Evolutionary conservation across 768 basidiomycete genomes (phyloP).

Genomic region (Calvatia gigantea): DNA sequence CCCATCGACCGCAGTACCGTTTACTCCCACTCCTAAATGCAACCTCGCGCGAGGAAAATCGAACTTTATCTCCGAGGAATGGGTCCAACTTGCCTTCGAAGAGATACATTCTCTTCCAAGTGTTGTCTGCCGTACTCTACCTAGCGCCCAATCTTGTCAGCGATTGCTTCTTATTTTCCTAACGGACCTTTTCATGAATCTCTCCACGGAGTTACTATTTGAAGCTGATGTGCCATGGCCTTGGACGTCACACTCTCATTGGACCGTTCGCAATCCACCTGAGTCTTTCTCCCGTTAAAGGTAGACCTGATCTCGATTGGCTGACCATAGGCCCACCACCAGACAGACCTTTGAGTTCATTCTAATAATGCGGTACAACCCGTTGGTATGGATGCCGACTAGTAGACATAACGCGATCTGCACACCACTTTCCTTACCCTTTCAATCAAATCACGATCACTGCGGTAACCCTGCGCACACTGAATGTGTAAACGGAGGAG

Average conservation of each 20-base stretch:
- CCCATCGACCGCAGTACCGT: conserved; percentile 1
- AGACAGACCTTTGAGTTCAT: not conserved
- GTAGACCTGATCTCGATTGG: not conserved
- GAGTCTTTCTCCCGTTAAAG: not conserved
- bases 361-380: not conserved
- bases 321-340: not conserved
- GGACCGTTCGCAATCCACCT: not conserved
- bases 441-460: too few relatives aligned
- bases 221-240: not conserved
- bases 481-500: too few relatives aligned
- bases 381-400: not conserved
- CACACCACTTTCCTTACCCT: too few relatives aligned
- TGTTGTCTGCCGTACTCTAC: not conserved
- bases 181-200: not conserved
- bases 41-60: not conserved
- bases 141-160: not conserved
- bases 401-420: not conserved
- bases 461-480: too few relatives aligned
- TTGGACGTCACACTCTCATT: not conserved
- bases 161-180: not conserved
- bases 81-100: not conserved
- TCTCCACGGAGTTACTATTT: conserved; percentile 9
- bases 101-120: not conserved
- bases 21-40: not conserved
- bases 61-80: not conserved